Percentiles rank a stretch among this genome's conserved stretches.
Evolutionary conservation across 2,329 filamentous ascomycete species (phyloP).

Genomic region (Aureobasidium sp.): DNA sequence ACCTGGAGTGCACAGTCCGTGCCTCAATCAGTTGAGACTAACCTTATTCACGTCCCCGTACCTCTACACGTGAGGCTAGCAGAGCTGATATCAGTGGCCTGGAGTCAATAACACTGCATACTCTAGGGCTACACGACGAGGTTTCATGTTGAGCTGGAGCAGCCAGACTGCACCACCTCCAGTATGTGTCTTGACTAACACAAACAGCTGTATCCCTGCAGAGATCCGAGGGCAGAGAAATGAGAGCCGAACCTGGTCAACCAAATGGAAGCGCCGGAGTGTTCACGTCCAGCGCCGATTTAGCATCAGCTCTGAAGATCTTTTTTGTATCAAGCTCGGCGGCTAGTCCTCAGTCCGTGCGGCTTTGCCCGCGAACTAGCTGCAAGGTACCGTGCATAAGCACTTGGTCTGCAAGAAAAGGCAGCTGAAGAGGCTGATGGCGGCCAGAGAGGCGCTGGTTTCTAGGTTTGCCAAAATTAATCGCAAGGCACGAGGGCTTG

Average conservation of each 20-base stretch:
- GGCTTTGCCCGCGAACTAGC: not conserved
- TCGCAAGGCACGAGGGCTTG: not conserved
- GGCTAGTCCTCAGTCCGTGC: conserved; percentile 6
- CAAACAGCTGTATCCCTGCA: not conserved
- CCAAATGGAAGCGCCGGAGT: not conserved
- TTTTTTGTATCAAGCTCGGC: conserved; percentile 1
- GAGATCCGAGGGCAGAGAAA: not conserved
- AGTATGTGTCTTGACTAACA: not conserved
- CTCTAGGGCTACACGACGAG: not conserved
- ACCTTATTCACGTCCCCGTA: not conserved
- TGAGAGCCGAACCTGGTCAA: not conserved
- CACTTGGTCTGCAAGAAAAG: not conserved
- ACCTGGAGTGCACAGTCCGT: not conserved
- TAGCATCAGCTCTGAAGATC: not conserved
- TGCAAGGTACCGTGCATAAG: conserved; percentile 8
- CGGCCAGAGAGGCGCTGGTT: not conserved
- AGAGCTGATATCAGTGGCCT: not conserved
- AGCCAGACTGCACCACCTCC: not conserved
- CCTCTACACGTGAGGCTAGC: not conserved
- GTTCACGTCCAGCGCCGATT: not conserved
- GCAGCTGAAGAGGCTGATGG: not conserved
- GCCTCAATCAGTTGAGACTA: not conserved
- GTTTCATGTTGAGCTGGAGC: not conserved
- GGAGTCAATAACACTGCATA: conserved; percentile 4
- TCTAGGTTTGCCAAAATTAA: not conserved